A percentile compares a stretch with the other conserved stretches of the same genome.
phyloP scores from a whole-genome alignment of 306 rosid species.

The Myrica gale region DNA sequence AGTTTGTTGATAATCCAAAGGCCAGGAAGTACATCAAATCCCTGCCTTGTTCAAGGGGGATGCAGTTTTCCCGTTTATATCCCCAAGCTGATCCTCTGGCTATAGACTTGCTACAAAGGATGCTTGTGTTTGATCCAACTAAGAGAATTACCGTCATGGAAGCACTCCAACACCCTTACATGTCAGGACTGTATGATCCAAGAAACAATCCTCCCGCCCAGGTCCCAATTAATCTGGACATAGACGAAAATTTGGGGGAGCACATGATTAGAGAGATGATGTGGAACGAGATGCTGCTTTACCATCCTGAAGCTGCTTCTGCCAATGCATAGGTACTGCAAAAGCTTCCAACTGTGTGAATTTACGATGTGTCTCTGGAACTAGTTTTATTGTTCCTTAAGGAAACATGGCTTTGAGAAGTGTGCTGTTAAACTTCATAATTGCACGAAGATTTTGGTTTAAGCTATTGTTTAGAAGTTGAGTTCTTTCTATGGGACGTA shows the following conservation, averaged over 20 bases:
- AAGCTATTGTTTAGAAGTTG: slow-evolving; percentile 6
- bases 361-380: slow-evolving; percentile 8
- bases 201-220: slow-evolving; percentile 48
- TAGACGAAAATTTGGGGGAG: slow-evolving; percentile 56
- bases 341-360: slow-evolving; percentile 20
- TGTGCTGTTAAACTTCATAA: slow-evolving; percentile 18
- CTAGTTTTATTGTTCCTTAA: slow-evolving; percentile 13
- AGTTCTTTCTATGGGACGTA: slow-evolving; percentile 19
- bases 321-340: slow-evolving; percentile 24
- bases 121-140: slow-evolving; percentile 81
- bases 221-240: slow-evolving; percentile 64
- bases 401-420: not conserved
- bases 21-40: slow-evolving; percentile 59
- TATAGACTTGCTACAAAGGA: slow-evolving; percentile 72
- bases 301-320: slow-evolving; percentile 67
- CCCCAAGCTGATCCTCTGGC: slow-evolving; percentile 82
- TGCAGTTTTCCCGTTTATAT: slow-evolving; percentile 52
- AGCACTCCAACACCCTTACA: slow-evolving; percentile 86
- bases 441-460: slow-evolving; percentile 31
- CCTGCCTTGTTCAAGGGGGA: slow-evolving; percentile 55
- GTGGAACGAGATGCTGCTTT: slow-evolving; percentile 76
- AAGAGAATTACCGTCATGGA: slow-evolving; percentile 69
- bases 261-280: slow-evolving; percentile 72
- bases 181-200: slow-evolving; percentile 65
- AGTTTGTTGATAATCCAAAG: slow-evolving; percentile 61